A percentile compares a stretch with the other conserved stretches of the same genome.
Evolutionary conservation across 805 yeast genomes (phyloP).

Genomic region (Blastobotrys terrestris): DNA sequence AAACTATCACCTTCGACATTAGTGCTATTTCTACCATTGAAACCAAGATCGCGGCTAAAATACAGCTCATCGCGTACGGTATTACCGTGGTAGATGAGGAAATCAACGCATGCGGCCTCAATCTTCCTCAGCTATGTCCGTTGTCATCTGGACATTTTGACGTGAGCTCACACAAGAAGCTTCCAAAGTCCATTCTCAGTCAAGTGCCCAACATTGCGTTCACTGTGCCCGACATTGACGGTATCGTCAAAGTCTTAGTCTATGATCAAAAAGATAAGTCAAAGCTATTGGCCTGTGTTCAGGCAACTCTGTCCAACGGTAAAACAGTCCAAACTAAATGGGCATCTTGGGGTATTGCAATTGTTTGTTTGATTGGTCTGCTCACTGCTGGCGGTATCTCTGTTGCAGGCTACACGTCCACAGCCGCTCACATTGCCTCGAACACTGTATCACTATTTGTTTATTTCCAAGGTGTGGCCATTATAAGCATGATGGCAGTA

Average conservation of each 20-base stretch:
- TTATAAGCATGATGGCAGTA: slow-evolving; percentile 94
- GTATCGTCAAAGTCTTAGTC: slow-evolving; percentile 71
- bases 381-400: slow-evolving; percentile 83
- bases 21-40: slow-evolving; percentile 74
- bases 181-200: slow-evolving; percentile 39
- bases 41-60: slow-evolving; percentile 60
- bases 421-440: slow-evolving; percentile 97
- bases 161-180: slow-evolving; percentile 30
- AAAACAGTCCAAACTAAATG: slow-evolving; percentile 89
- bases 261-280: slow-evolving; percentile 43
- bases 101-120: slow-evolving; percentile 56
- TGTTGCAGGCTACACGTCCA: slow-evolving; percentile 79
- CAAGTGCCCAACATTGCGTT: slow-evolving; percentile 79
- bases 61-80: slow-evolving; percentile 75
- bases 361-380: slow-evolving; percentile 81
- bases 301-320: slow-evolving; percentile 78
- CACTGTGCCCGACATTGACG: slow-evolving; percentile 91
- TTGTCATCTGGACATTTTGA: slow-evolving; percentile 82
- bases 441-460: slow-evolving; percentile 88
- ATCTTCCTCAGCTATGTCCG: slow-evolving; percentile 66
- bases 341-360: slow-evolving; percentile 95
- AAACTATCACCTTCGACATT: slow-evolving; percentile 57
- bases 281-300: slow-evolving; percentile 79
- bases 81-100: slow-evolving; percentile 49
- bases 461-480: slow-evolving; percentile 89